phyloP scores from a whole-genome alignment of 2,329 filamentous ascomycete genomes.

The Boeremia exigua region DNA sequence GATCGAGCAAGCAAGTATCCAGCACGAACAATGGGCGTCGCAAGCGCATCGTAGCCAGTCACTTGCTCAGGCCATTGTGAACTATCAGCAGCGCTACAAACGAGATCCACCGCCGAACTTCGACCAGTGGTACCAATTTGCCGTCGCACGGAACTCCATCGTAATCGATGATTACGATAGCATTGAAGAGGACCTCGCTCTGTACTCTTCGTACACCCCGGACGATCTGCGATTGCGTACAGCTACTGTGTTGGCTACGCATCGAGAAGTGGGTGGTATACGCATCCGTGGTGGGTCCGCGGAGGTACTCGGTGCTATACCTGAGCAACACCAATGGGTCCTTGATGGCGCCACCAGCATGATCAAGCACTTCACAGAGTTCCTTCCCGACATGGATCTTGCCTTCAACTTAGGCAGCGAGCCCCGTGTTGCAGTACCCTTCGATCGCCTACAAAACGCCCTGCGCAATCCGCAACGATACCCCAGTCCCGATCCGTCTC shows the following conservation, averaged over 20 bases:
- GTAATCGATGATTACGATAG: conserved; percentile 67
- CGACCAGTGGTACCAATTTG: conserved; percentile 65
- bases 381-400: conserved; percentile 68
- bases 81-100: conserved; percentile 60
- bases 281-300: conserved; percentile 61
- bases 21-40: conserved; percentile 57
- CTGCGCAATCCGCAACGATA: conserved; percentile 32
- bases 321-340: conserved; percentile 65
- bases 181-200: conserved; percentile 62
- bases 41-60: conserved; percentile 57
- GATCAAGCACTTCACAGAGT: conserved; percentile 57
- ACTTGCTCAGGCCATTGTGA: conserved; percentile 56
- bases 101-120: conserved; percentile 65
- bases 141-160: conserved; percentile 57
- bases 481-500: conserved; percentile 28
- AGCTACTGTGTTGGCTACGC: conserved; percentile 58
- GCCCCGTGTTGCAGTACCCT: conserved; percentile 62
- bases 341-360: conserved; percentile 60
- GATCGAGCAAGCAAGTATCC: conserved; percentile 56
- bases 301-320: conserved; percentile 50
- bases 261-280: conserved; percentile 63
- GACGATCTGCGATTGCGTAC: conserved; percentile 60
- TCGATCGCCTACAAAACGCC: conserved; percentile 37
- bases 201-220: conserved; percentile 61
- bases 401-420: conserved; percentile 69